Base-by-base conservation (phyloP, 1,284 basidiomycete species). In the Sporisorium exsertum region DNA sequence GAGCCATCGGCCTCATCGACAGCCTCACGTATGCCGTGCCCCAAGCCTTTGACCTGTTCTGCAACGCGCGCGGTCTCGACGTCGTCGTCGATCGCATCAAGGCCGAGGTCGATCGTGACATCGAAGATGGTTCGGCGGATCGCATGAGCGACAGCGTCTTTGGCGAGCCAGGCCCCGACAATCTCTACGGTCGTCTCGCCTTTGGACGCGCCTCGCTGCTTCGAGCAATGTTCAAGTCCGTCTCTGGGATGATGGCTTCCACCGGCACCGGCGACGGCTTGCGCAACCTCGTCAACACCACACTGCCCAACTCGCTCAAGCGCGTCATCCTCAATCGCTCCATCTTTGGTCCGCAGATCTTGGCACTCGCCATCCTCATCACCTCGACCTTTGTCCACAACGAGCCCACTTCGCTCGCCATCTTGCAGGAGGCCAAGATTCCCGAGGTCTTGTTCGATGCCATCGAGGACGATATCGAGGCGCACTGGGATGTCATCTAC, bases 361-460 rank as follows among this genome's bases (percentile, higher is more conserved):
- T 96, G 56, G 92, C 94, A 1, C 68, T 79, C 10, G 73, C 94
- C 1, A 94, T 97, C 88, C 96, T 96, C 86, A 93, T 97, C 84
- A 95, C 97, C 92, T 92, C 96, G 6, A 95, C 95, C 0, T 98
- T 99, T 86, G 92, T 99, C 18, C 96, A 99, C 88, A 99, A 98
- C 81, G 97, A 99, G 87, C 97, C 97, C 12, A 98, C 96, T 0
- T 97, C 94, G 15, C 88, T 99, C 62, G 88, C 90, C 1, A 92
- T 95, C 57, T 91, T 99, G 42, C 97, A 99, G 86, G 97, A 99
- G 86, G 90, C 91, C 53, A 91, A 92, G 27, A 87, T 99, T 2
- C 97, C 97, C 0, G 93, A 96, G 81, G 90, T 91, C 0, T 93
- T 99, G 77, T 97, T 95, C 86, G 89, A 90, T 63, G 90, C 92